Evolutionary conservation across 78 protist species (phyloP).

Genomic region (Emiliania huxleyi): DNA sequence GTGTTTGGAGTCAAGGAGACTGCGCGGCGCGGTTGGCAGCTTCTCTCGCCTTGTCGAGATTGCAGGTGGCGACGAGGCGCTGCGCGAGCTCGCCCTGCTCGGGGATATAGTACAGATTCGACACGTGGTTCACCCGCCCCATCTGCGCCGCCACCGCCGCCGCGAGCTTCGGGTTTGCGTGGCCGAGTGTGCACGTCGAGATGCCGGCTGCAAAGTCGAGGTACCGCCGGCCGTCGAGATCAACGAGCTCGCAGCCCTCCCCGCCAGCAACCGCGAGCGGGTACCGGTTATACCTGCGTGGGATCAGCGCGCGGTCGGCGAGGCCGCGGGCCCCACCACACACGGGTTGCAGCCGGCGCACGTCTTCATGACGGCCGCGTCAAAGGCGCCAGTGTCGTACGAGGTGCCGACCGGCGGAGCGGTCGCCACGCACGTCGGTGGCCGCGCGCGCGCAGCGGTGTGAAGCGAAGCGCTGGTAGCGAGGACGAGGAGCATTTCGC

Average conservation of each 20-base stretch:
- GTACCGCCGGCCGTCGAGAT: not conserved
- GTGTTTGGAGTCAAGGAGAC: no score
- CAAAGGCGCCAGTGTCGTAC: not conserved
- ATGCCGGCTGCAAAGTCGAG: conserved; percentile 27
- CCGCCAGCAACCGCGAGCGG: not conserved
- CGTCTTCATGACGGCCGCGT: not conserved
- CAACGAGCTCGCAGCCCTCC: not conserved
- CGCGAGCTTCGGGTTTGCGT: not conserved
- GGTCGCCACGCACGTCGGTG: no score
- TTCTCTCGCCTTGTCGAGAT: not conserved
- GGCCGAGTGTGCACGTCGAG: conserved; percentile 11
- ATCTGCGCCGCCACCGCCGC: not conserved
- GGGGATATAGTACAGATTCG: conserved; percentile 25
- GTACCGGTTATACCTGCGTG: not conserved
- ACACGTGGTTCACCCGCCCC: not conserved
- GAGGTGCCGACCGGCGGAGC: not conserved
- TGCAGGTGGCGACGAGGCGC: not conserved
- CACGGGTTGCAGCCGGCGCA: not conserved
- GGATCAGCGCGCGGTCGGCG: not conserved
- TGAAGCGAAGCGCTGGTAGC: no score
- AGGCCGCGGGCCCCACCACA: not conserved
- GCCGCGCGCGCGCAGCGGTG: no score
- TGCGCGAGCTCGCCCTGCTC: conserved; percentile 3
- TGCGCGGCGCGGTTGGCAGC: no score
- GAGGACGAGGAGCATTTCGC: no score